Base-by-base conservation (phyloP, 2,329 filamentous ascomycete species). In the Fusarium bulbicola region DNA sequence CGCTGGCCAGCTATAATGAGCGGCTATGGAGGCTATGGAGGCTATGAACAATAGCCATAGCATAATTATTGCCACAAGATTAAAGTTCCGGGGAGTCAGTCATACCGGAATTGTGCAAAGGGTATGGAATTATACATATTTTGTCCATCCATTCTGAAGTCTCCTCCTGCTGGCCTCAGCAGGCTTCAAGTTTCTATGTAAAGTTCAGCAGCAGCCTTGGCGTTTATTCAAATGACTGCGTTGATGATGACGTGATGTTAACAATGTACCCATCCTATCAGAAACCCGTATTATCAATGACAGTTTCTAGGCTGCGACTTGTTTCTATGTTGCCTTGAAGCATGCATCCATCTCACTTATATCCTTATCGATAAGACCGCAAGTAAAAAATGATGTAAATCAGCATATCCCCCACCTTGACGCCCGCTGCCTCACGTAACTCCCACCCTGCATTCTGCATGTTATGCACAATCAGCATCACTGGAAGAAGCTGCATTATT, bases 311-410 rank as follows among this genome's bases (percentile, higher is more conserved):
- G 49, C 50, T 65, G 16, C 39, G 9, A 21, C 32, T 43, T 7
- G 7, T 39, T 47, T 47, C 60, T 39, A 24, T 46, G 72, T 39
- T 66, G 65, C 59, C 58, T 74, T 40, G 52, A 36, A 70, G 52
- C 21, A 59, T 34, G 40, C n/a, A 67, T 39, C 11, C 11, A 53
- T 45, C 24, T 59, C 63, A 71, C 60, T 67, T 59, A 70, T 28
- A 74, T 46, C 39, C 59, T 76, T 77, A 77, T 77, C 75, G 75
- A 77, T 77, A 77, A 72, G 61, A 26, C 34, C 47, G 30, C 53
- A 46, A 58, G 40, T 40, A 39, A 70, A 73, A 73, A 74, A 74
- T 76, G 74, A 75, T 76, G 71, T 63, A 76, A 76, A 75, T 70
- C 74, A 60, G 67, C 50, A 39, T 62, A 58, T 52, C 73, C 74